These are phyloP conservation scores for Aspergillus latus DNA, from an alignment of 2,329 filamentous ascomycete genomes.

Conservation along the genomic window DNA sequence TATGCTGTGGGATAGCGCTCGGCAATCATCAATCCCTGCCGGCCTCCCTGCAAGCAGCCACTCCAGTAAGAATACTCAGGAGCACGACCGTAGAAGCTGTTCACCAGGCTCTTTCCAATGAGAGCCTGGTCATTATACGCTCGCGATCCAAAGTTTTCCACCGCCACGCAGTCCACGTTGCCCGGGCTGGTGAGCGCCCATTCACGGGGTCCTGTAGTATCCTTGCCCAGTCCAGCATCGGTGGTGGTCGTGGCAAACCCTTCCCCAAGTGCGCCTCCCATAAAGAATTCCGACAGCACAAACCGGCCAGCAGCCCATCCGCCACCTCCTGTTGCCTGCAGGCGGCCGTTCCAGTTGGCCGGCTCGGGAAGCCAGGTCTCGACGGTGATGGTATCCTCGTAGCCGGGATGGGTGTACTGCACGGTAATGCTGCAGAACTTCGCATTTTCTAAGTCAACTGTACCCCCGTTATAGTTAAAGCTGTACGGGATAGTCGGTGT, in stretches of 20 bases:
- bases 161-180: constrained; percentile 1
- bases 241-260: constrained; percentile 15
- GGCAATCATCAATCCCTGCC: constrained; percentile 22
- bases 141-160: constrained; percentile 4
- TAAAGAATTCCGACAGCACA: constrained; percentile 13
- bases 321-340: constrained; percentile 43
- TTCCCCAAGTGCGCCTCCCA: constrained; percentile 14
- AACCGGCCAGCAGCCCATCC: constrained; percentile 28
- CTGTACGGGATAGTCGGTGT: not conserved
- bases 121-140: constrained; percentile 9
- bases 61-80: constrained; percentile 12
- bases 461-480: constrained; percentile 16
- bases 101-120: constrained; percentile 7
- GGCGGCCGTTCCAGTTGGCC: constrained; percentile 37
- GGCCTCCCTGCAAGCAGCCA: constrained; percentile 24
- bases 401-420: constrained; percentile 40
- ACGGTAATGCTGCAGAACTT: constrained; percentile 43
- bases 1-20: constrained; percentile 23
- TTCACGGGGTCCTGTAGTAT: not conserved
- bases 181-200: constrained; percentile 16
- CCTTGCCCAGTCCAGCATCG: constrained; percentile 14
- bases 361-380: constrained; percentile 36
- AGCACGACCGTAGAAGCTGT: constrained; percentile 8
- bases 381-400: constrained; percentile 35
- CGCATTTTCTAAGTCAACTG: constrained; percentile 8